phyloP scores from a whole-genome alignment of 148 eudicot genomes.

The Heliosperma pusillum region DNA sequence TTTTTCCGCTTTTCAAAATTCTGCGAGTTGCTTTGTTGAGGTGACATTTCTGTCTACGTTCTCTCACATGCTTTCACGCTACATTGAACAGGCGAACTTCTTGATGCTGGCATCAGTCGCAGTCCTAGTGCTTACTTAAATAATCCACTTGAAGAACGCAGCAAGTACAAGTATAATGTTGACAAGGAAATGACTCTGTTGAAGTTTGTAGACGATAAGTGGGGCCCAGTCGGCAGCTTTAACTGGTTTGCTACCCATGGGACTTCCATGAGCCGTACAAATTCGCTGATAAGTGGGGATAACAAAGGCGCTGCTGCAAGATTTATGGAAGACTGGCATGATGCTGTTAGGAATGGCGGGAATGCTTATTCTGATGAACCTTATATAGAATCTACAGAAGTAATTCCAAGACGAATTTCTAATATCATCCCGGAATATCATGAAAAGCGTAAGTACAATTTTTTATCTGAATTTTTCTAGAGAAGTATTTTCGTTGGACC shows the following conservation, averaged over 20 bases:
- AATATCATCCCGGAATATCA: constrained; percentile 53
- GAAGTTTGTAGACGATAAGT: constrained; percentile 86
- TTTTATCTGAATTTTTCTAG: neutral
- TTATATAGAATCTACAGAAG: constrained; percentile 20
- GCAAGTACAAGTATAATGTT: constrained; percentile 72
- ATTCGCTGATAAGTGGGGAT: constrained; percentile 87
- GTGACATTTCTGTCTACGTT: neutral
- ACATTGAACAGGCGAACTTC: constrained; percentile 64
- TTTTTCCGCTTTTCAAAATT: neutral
- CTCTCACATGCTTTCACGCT: constrained; percentile 7
- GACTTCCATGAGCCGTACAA: constrained; percentile 97
- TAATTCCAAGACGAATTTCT: constrained; percentile 69
- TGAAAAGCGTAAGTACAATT: constrained; percentile 56
- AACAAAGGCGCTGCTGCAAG: constrained; percentile 98
- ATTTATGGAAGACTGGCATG: constrained; percentile 97
- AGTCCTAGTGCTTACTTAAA: constrained; percentile 92
- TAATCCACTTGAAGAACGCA: constrained; percentile 77
- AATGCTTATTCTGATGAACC: constrained; percentile 25
- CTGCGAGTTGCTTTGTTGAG: neutral
- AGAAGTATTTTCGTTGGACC: neutral
- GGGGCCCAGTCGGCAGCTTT: constrained; percentile 93
- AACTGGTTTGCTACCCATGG: constrained; percentile 99
- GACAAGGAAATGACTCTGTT: constrained; percentile 90
- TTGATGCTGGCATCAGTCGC: constrained; percentile 79
- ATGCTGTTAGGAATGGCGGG: constrained; percentile 40